phyloP scores from a whole-genome alignment of 2,329 filamentous ascomycete genomes.

The Tolypocladium tropicale region DNA sequence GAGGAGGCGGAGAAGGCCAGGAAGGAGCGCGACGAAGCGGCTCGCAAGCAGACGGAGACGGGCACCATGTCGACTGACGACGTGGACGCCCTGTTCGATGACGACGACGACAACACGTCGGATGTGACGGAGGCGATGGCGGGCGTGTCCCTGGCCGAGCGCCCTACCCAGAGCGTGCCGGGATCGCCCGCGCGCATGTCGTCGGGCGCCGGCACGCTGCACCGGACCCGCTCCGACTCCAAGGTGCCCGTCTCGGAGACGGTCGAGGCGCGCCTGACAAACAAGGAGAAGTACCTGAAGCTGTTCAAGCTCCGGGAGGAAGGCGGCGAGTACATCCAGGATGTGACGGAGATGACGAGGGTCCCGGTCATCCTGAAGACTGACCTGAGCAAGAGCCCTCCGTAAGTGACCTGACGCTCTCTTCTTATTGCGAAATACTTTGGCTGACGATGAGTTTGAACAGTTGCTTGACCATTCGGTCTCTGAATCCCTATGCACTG shows the following conservation, averaged over 20 bases:
- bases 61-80: slow-evolving; percentile 89
- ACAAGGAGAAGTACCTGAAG: slow-evolving; percentile 94
- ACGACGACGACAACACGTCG: slow-evolving; percentile 79
- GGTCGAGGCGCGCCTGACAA: slow-evolving; percentile 69
- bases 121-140: slow-evolving; percentile 87
- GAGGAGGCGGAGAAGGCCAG: slow-evolving; percentile 72
- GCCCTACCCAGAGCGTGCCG: slow-evolving; percentile 90
- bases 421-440: neutral
- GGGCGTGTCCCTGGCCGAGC: slow-evolving; percentile 79
- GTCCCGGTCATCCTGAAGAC: slow-evolving; percentile 98
- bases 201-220: slow-evolving; percentile 56
- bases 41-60: slow-evolving; percentile 89
- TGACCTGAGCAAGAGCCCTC: slow-evolving; percentile 95
- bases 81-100: slow-evolving; percentile 91
- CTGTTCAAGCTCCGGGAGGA: slow-evolving; percentile 86
- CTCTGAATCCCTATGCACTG: slow-evolving; percentile 67
- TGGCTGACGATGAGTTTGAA: slow-evolving; percentile 11
- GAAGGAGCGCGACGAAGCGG: slow-evolving; percentile 82
- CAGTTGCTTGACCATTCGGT: slow-evolving; percentile 76
- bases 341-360: slow-evolving; percentile 94
- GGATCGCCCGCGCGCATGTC: slow-evolving; percentile 76
- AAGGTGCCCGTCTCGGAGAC: slow-evolving; percentile 69
- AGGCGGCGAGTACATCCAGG: slow-evolving; percentile 92
- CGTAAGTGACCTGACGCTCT: slow-evolving; percentile 62
- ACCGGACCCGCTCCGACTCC: slow-evolving; percentile 90